Conservation (phyloP, 2,329 filamentous ascomycete species). For the Aspergillus uvarum region DNA sequence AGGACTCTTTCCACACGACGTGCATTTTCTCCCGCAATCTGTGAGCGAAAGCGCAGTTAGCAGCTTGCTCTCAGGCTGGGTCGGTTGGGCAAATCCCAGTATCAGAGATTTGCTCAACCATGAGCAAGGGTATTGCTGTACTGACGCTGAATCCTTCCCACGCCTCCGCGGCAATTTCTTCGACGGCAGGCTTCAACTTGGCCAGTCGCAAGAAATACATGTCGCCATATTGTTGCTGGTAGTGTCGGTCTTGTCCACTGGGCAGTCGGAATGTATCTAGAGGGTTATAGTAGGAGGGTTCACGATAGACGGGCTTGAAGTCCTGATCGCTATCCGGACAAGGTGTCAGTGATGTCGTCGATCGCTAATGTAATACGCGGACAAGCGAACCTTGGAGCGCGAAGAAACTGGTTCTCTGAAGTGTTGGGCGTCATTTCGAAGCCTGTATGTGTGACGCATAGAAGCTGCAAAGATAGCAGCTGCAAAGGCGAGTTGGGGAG, state of each 20-base stretch:
- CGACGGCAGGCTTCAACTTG: slow-evolving; percentile 80
- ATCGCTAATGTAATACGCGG: neutral
- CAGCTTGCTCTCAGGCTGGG: neutral
- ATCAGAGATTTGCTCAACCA: neutral
- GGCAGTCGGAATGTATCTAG: slow-evolving; percentile 73
- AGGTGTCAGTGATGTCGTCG: slow-evolving; percentile 1
- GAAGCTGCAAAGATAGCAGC: neutral
- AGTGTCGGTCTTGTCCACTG: slow-evolving; percentile 63
- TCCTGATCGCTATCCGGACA: slow-evolving; percentile 33
- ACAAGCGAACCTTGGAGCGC: slow-evolving; percentile 29
- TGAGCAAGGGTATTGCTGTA: neutral
- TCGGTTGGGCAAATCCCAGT: neutral
- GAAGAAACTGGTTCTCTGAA: slow-evolving; percentile 26
- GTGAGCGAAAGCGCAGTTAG: neutral
- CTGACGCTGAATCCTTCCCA: slow-evolving; percentile 71
- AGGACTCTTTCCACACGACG: slow-evolving; percentile 81
- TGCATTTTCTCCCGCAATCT: slow-evolving; percentile 74
- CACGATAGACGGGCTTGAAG: slow-evolving; percentile 52
- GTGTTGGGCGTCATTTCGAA: slow-evolving; percentile 19
- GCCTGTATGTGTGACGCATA: neutral
- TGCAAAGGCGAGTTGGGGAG: neutral
- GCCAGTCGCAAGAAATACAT: slow-evolving; percentile 94
- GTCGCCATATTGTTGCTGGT: slow-evolving; percentile 93
- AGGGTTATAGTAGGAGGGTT: slow-evolving; percentile 66
- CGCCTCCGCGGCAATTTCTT: slow-evolving; percentile 68